Conservation (phyloP, 306 rosid species). For the peach (Prunus persica) region DNA sequence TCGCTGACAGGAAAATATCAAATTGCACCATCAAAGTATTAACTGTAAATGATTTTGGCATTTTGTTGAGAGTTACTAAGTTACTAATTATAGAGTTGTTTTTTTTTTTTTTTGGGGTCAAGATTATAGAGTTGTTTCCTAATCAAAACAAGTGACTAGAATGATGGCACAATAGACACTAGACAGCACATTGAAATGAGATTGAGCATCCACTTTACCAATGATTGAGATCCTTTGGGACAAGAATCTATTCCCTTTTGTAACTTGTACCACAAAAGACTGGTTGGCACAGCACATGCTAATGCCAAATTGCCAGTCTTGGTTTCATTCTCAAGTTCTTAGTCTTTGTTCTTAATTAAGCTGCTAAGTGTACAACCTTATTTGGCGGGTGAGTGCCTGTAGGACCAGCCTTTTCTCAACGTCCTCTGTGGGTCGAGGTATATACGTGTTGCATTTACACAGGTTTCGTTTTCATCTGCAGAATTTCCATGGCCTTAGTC, state of each 20-base stretch:
- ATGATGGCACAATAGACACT: background rate
- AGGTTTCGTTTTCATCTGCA: background rate
- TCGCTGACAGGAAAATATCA: slow-evolving; percentile 40
- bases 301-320: slow-evolving; percentile 9
- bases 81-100: background rate
- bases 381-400: background rate
- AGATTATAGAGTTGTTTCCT: background rate
- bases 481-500: background rate
- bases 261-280: background rate
- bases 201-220: background rate
- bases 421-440: background rate
- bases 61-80: background rate
- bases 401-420: slow-evolving; percentile 19
- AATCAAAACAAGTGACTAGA: background rate
- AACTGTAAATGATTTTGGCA: slow-evolving; percentile 45
- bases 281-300: slow-evolving; percentile 19
- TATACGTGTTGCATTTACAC: background rate
- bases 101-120: too few species aligned
- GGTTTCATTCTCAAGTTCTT: slow-evolving; percentile 17
- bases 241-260: background rate
- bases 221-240: background rate
- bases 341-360: slow-evolving; percentile 1
- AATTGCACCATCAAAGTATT: slow-evolving; percentile 7
- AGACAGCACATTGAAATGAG: background rate
- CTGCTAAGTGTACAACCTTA: slow-evolving; percentile 20